Percentiles rank a stretch among this genome's conserved stretches.
phyloP scores from a whole-genome alignment of 73 alveolate species.

The Tetrahymena borealis region DNA sequence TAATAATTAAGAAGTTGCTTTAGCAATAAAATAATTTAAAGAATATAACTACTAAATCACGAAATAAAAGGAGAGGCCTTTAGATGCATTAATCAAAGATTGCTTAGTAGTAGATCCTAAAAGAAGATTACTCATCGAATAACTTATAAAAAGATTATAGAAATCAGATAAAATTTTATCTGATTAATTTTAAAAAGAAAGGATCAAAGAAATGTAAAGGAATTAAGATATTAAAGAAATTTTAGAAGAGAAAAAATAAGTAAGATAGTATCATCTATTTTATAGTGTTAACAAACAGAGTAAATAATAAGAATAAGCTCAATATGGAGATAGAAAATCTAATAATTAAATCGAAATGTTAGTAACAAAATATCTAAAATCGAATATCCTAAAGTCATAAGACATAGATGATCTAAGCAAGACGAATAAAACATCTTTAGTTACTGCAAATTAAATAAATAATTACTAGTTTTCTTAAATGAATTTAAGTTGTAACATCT shows the following conservation, averaged over 20 bases:
- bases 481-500: background rate
- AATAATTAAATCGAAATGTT: too few relatives aligned
- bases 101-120: background rate
- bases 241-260: background rate
- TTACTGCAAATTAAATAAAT: background rate
- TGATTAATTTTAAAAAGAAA: too few relatives aligned
- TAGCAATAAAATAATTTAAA: background rate
- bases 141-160: background rate
- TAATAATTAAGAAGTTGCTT: background rate
- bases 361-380: background rate
- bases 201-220: background rate
- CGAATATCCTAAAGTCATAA: background rate
- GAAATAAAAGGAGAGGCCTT: background rate
- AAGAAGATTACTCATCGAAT: background rate
- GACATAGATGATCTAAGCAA: background rate
- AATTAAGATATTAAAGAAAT: background rate
- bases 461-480: background rate
- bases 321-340: background rate
- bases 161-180: background rate
- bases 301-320: background rate
- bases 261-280: background rate
- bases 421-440: background rate
- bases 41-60: background rate
- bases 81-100: background rate
- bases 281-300: background rate